Conservation (phyloP, 1,139 yeast species). For the Sugiyamaella castrensis region DNA sequence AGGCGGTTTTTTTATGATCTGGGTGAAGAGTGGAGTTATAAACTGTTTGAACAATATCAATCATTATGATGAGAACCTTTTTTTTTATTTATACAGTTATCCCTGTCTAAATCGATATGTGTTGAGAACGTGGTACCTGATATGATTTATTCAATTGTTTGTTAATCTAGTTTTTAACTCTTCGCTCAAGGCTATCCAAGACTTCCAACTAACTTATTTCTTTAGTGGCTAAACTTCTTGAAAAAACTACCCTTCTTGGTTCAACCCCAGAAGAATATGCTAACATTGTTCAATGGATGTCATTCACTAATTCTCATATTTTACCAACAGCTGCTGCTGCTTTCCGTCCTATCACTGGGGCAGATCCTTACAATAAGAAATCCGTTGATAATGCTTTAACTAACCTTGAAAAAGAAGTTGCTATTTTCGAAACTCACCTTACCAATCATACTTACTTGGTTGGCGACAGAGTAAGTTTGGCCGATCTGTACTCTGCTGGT, state of each 20-base stretch:
- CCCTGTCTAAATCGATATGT: conserved; percentile 82
- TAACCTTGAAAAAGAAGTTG: conserved; percentile 44
- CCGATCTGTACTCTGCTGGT: conserved; percentile 72
- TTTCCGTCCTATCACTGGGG: conserved; percentile 48
- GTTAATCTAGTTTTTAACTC: neutral
- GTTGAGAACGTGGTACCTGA: conserved; percentile 55
- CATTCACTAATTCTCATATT: conserved; percentile 74
- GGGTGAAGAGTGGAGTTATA: neutral
- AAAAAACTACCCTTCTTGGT: conserved; percentile 52
- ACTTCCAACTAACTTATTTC: neutral
- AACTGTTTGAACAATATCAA: conserved; percentile 17
- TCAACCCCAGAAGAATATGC: conserved; percentile 65
- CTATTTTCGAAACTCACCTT: conserved; percentile 41
- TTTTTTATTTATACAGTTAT: conserved; percentile 65
- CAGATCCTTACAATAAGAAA: conserved; percentile 77
- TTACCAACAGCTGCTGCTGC: conserved; percentile 44
- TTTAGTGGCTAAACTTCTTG: conserved; percentile 34
- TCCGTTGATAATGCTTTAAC: conserved; percentile 54
- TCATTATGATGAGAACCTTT: conserved; percentile 54
- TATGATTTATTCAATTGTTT: neutral
- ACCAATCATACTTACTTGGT: conserved; percentile 79
- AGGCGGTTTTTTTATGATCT: neutral
- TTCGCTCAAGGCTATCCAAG: neutral
- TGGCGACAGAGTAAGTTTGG: conserved; percentile 83
- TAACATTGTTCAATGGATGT: conserved; percentile 72